Percentiles rank a stretch among this genome's conserved stretches.
Evolutionary conservation across 225 moss, liverwort and hornwort genomes (phyloP).

Genomic region (Lunularia cruciata): DNA sequence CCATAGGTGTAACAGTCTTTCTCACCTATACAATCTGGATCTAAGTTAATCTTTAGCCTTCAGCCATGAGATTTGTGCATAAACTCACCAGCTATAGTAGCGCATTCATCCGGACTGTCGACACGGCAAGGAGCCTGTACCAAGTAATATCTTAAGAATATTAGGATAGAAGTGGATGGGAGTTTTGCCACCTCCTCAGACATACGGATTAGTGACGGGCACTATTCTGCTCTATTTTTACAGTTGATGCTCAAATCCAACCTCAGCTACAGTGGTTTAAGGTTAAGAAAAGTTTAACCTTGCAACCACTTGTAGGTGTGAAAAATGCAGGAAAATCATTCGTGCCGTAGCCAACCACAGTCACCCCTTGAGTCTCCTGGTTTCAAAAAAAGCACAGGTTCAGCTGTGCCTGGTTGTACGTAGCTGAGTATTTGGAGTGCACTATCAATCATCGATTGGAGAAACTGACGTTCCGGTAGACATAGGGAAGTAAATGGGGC

Average conservation of each 20-base stretch:
- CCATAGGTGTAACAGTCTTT: too few species aligned
- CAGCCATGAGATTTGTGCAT: background rate
- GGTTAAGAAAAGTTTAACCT: conserved; percentile 36
- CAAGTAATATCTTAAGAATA: background rate
- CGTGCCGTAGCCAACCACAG: conserved; percentile 72
- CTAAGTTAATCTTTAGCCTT: too few species aligned
- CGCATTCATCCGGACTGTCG: conserved; percentile 83
- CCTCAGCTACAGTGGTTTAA: background rate
- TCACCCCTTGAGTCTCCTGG: conserved; percentile 96
- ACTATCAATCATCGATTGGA: too few species aligned
- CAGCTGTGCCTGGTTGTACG: too few species aligned
- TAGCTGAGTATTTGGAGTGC: too few species aligned
- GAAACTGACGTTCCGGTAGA: too few species aligned
- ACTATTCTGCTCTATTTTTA: background rate
- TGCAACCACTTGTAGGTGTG: conserved; percentile 84
- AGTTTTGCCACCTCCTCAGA: background rate
- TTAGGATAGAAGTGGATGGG: background rate
- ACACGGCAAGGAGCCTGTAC: conserved; percentile 76
- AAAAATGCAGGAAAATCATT: conserved; percentile 95
- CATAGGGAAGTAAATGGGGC: too few species aligned
- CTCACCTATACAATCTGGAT: too few species aligned
- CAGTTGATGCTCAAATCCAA: too few species aligned
- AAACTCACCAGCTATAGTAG: conserved; percentile 64
- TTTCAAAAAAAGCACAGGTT: conserved; percentile 5
- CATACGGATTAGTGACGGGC: background rate